phyloP scores from a whole-genome alignment of 2,329 filamentous ascomycete species.

The Ilyonectria mors-panacis region DNA sequence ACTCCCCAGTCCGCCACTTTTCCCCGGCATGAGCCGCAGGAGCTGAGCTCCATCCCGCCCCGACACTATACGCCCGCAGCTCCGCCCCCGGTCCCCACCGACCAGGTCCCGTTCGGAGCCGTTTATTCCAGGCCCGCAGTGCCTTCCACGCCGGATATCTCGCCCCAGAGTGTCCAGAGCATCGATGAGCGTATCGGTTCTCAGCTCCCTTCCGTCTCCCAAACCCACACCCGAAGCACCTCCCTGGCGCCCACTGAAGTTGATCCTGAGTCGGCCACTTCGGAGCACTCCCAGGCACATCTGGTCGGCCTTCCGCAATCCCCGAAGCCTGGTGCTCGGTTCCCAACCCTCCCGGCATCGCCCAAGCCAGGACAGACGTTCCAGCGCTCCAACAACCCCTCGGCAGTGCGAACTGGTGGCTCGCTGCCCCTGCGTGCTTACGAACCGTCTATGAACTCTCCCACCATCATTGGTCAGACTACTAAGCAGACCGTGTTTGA shows the following conservation, averaged over 20 bases:
- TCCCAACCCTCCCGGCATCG: slow-evolving; percentile 62
- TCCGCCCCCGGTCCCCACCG: slow-evolving; percentile 69
- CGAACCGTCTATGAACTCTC: slow-evolving; percentile 69
- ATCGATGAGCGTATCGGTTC: slow-evolving; percentile 70
- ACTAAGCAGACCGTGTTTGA: slow-evolving; percentile 78
- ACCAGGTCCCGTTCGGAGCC: slow-evolving; percentile 57
- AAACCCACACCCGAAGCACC: slow-evolving; percentile 56
- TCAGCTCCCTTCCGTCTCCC: slow-evolving; percentile 52
- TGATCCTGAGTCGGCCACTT: slow-evolving; percentile 67
- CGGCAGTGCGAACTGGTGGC: slow-evolving; percentile 71
- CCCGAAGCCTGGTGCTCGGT: slow-evolving; percentile 54
- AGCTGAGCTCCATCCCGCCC: slow-evolving; percentile 71
- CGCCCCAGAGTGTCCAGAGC: slow-evolving; percentile 60
- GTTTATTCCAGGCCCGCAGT: slow-evolving; percentile 25
- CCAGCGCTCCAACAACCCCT: slow-evolving; percentile 63
- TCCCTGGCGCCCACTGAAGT: slow-evolving; percentile 58
- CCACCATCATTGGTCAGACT: slow-evolving; percentile 61
- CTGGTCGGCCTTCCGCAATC: slow-evolving; percentile 67
- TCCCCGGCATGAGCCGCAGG: slow-evolving; percentile 67
- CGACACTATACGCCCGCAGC: slow-evolving; percentile 71
- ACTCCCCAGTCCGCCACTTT: slow-evolving; percentile 75
- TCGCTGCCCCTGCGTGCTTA: slow-evolving; percentile 74
- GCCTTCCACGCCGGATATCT: slow-evolving; percentile 51
- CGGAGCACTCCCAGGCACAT: slow-evolving; percentile 65
- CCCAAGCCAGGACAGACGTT: slow-evolving; percentile 68